These are phyloP conservation scores for Draba incana DNA, from an alignment of 345 rosid genomes.

Conservation along the genomic window DNA sequence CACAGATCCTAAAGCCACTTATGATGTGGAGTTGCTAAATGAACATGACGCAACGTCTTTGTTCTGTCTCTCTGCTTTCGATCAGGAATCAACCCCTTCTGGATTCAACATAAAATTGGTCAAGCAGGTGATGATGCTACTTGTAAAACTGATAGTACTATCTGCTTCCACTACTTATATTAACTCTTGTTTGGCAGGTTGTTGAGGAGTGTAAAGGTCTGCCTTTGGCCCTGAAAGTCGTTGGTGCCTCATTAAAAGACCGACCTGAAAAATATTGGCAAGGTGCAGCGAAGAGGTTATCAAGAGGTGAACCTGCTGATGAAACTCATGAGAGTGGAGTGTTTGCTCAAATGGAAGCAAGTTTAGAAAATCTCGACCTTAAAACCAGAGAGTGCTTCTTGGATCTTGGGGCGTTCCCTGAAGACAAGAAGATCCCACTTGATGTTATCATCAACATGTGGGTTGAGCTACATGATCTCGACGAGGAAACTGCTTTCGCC, in stretches of 20 bases:
- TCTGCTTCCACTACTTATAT: too few species aligned
- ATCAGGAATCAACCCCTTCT: too few species aligned
- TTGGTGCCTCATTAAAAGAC: constrained; percentile 71
- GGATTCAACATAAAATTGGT: too few species aligned
- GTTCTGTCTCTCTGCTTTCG: too few species aligned
- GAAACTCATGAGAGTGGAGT: constrained; percentile 74
- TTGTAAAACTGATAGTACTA: not conserved
- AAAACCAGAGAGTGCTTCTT: constrained; percentile 77
- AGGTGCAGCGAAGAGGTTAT: constrained; percentile 62
- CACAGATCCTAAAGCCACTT: too few species aligned
- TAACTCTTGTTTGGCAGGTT: not conserved
- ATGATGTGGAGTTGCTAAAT: too few species aligned
- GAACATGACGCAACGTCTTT: too few species aligned
- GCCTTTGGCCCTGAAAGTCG: constrained; percentile 90
- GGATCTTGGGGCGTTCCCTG: constrained; percentile 89
- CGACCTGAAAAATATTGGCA: constrained; percentile 71
- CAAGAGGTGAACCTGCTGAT: constrained; percentile 69
- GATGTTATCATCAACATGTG: constrained; percentile 85
- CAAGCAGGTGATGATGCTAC: not conserved
- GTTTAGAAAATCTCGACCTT: constrained; percentile 51
- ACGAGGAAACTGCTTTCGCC: constrained; percentile 71
- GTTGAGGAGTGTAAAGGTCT: constrained; percentile 24
- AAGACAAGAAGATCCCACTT: constrained; percentile 87
- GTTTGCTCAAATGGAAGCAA: constrained; percentile 68
- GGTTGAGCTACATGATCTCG: constrained; percentile 67